phyloP scores from a whole-genome alignment of 2,329 filamentous ascomycete genomes.

The Pseudovirgaria hyperparasitica region DNA sequence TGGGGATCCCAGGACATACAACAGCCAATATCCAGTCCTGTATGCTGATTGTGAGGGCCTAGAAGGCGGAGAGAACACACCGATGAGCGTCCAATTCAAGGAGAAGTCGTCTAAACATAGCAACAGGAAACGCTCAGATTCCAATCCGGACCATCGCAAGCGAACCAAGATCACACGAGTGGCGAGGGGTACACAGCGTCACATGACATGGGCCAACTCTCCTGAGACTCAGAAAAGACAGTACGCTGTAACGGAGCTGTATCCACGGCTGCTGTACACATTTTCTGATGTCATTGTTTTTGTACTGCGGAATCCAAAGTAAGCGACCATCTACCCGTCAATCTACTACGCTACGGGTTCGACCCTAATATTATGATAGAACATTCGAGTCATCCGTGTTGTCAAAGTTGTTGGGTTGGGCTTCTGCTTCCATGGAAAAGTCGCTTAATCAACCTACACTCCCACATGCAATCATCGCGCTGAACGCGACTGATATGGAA shows the following conservation, averaged over 20 bases:
- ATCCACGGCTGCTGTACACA: conserved; percentile 29
- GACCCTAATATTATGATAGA: conserved; percentile 2
- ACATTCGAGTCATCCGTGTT: conserved; percentile 31
- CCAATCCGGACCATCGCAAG: not conserved
- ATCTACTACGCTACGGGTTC: not conserved
- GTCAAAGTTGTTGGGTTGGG: conserved; percentile 36
- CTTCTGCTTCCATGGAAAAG: conserved; percentile 37
- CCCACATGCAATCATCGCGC: conserved; percentile 41
- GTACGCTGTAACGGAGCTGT: conserved; percentile 26
- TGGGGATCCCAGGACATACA: conserved; percentile 31
- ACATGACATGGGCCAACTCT: conserved; percentile 9
- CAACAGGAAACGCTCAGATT: conserved; percentile 3
- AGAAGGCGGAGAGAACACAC: conserved; percentile 33
- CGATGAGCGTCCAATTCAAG: conserved; percentile 10
- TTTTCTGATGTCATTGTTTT: conserved; percentile 33
- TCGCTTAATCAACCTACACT: conserved; percentile 43
- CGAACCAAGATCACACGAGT: conserved; percentile 1
- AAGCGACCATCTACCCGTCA: conserved; percentile 1
- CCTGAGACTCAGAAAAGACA: conserved; percentile 17
- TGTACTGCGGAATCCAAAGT: conserved; percentile 26
- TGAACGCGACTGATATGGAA: conserved; percentile 33
- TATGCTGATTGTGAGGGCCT: conserved; percentile 42
- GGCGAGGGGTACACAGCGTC: conserved; percentile 1
- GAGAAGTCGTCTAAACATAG: no score
- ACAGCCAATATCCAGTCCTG: conserved; percentile 29